Percentiles rank a stretch among this genome's conserved stretches.
These are phyloP conservation scores for Rhizopogon vinicolor DNA, from an alignment of 768 basidiomycete genomes.

Conservation along the genomic window DNA sequence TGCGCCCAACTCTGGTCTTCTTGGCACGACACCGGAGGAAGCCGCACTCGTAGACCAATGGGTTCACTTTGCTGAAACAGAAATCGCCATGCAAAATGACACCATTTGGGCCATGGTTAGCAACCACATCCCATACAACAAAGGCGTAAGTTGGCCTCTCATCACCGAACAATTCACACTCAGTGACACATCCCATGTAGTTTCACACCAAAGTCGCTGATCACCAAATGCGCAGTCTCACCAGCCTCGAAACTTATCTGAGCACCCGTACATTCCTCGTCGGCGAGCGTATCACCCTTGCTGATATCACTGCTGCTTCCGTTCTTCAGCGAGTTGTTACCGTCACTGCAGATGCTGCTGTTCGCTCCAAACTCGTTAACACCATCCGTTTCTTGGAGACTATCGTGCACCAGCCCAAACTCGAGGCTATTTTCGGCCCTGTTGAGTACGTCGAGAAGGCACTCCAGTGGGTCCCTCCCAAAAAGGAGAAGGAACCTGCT, in stretches of 20 bases:
- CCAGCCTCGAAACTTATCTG: slow-evolving; percentile 72
- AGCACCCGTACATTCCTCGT: slow-evolving; percentile 83
- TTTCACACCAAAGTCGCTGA: slow-evolving; percentile 53
- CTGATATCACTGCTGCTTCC: slow-evolving; percentile 72
- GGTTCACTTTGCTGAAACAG: slow-evolving; percentile 68
- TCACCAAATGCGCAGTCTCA: slow-evolving; percentile 51
- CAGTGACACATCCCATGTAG: slow-evolving; percentile 29
- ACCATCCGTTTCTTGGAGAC: slow-evolving; percentile 85
- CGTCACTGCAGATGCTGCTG: slow-evolving; percentile 59
- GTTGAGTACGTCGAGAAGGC: slow-evolving; percentile 64
- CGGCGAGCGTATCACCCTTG: slow-evolving; percentile 90
- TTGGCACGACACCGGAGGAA: slow-evolving; percentile 62
- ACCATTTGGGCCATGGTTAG: slow-evolving; percentile 39
- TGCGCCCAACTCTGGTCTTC: slow-evolving; percentile 73
- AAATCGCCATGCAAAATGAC: slow-evolving; percentile 41
- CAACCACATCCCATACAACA: slow-evolving; percentile 70
- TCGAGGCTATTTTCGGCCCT: slow-evolving; percentile 64
- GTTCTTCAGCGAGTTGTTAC: slow-evolving; percentile 49
- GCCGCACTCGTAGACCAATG: slow-evolving; percentile 83
- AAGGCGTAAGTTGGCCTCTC: slow-evolving; percentile 52
- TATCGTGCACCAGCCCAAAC: slow-evolving; percentile 74
- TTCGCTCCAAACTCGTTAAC: slow-evolving; percentile 68
- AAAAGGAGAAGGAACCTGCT: slow-evolving; percentile 55
- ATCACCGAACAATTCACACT: neutral
- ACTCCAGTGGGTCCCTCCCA: slow-evolving; percentile 63